Evolutionary conservation across 2,329 filamentous ascomycete genomes (phyloP), one percentile per base, ranked within the genome.

Genomic region (Phialocephala sp.): DNA sequence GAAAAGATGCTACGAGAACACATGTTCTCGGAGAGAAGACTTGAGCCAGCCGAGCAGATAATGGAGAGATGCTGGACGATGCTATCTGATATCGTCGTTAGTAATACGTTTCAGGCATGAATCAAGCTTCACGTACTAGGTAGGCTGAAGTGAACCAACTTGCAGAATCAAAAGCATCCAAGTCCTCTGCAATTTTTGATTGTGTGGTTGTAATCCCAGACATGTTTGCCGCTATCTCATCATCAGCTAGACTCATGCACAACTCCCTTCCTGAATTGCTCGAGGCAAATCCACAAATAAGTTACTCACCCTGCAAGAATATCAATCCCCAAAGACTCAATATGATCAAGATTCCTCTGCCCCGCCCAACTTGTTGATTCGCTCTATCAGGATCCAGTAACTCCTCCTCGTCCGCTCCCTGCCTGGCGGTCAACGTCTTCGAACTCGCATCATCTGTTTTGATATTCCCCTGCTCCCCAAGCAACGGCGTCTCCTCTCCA

Each of bases 131-230:
- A 60, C 68, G 63, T 76, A 82, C 80, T 76, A 95, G 82, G 75
- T 92, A 96, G 2, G 89, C 83, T 37, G 90, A 92, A 8, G 90
- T 93, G 75, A 95, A 93, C 92, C 92, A 96, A 77, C 87, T 91
- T 41, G 88, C 88, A 63, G 87, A 81, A 63, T 89, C 87, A 73
- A 92, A 93, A 1, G 91, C 87, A 77, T 91, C 83, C 1, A 96
- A 81, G 69, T 94, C 91, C 8, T 84, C 85, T 1, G 92, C 91
- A 69, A 96, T 92, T 59, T 83, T 83, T 8, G 89, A 91, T 78
- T 95, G 92, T 1, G 90, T 91, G 63, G 93, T 94, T 6, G 91
- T 91, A 75, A 96, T 89, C 71, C 92, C 88, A 14, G 89, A 92
- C 79, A 94, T 92, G 74, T 95, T 95, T 68, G 85, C 70, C 36